Percentiles rank a stretch among this genome's conserved stretches.
phyloP scores from a whole-genome alignment of 495 filamentous ascomycete genomes.

The Aspergillus diversus region DNA sequence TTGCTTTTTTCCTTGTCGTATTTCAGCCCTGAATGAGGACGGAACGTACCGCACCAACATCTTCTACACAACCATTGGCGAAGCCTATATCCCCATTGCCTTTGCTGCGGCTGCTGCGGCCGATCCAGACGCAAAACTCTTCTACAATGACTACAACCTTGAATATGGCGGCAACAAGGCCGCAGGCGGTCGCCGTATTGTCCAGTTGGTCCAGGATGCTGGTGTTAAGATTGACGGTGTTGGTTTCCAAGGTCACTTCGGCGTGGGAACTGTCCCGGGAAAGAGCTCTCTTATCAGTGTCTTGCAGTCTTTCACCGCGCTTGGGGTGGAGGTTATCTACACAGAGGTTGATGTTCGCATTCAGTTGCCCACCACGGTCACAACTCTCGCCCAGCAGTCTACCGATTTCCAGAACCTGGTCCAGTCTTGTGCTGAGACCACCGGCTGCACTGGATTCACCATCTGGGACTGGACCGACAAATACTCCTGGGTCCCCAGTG shows the following conservation, averaged over 20 bases:
- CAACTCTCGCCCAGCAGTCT: conserved; percentile 57
- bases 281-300: conserved; percentile 50
- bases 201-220: conserved; percentile 54
- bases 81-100: conserved; percentile 49
- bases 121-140: conserved; percentile 55
- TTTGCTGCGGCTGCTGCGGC: conserved; percentile 52
- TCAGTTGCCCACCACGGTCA: conserved; percentile 46
- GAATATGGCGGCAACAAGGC: conserved; percentile 56
- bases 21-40: conserved; percentile 47
- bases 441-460: conserved; percentile 70
- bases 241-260: conserved; percentile 66
- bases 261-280: conserved; percentile 55
- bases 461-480: conserved; percentile 67
- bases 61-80: conserved; percentile 49
- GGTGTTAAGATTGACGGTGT: conserved; percentile 66
- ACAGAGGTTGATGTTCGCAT: conserved; percentile 67
- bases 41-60: conserved; percentile 46
- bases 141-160: conserved; percentile 74
- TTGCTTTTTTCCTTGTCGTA: conserved; percentile 1
- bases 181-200: conserved; percentile 49
- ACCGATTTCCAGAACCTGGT: conserved; percentile 60
- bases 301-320: conserved; percentile 50
- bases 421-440: conserved; percentile 59
- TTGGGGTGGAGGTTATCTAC: conserved; percentile 62
- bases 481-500: conserved; percentile 62